These are phyloP conservation scores for Poa annua DNA, from an alignment of 176 grass and related monocot species.

Conservation along the genomic window DNA sequence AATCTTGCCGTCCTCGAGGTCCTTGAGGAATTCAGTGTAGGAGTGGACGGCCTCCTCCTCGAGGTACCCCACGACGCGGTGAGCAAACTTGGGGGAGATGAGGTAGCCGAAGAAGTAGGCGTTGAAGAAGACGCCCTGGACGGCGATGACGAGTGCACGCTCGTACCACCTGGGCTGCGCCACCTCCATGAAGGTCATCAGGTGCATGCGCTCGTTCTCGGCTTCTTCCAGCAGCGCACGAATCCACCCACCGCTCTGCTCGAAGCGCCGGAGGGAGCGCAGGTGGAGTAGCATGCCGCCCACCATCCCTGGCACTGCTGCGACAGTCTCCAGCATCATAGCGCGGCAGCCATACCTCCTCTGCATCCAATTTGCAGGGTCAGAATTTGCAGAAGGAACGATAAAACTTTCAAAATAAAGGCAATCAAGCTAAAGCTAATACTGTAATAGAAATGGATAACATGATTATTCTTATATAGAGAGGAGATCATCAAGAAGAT, in stretches of 20 bases:
- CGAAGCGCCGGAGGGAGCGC: slow-evolving; percentile 61
- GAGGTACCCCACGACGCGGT: slow-evolving; percentile 73
- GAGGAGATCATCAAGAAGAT: neutral
- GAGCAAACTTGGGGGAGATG: slow-evolving; percentile 69
- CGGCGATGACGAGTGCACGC: slow-evolving; percentile 54
- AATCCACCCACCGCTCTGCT: slow-evolving; percentile 65
- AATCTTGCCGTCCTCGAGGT: slow-evolving; percentile 68
- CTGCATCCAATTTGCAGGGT: slow-evolving; percentile 33
- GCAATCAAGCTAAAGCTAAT: neutral
- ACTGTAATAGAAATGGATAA: neutral
- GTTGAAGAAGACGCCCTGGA: slow-evolving; percentile 71
- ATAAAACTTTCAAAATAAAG: neutral
- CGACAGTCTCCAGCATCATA: slow-evolving; percentile 65
- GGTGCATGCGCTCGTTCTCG: slow-evolving; percentile 68
- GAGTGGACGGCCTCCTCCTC: slow-evolving; percentile 88
- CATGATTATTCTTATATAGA: neutral
- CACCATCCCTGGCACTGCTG: slow-evolving; percentile 59
- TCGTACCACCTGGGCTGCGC: slow-evolving; percentile 55
- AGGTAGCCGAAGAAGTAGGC: slow-evolving; percentile 64
- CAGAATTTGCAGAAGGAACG: neutral
- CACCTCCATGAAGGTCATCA: slow-evolving; percentile 69
- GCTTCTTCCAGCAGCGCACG: slow-evolving; percentile 56
- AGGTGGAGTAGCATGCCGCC: slow-evolving; percentile 61
- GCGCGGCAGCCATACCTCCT: slow-evolving; percentile 63
- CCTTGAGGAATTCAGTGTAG: slow-evolving; percentile 76